Percentiles rank a stretch among this genome's conserved stretches.
Evolutionary conservation across 495 filamentous ascomycete genomes (phyloP).

Genomic region (Daldinia decipiens): DNA sequence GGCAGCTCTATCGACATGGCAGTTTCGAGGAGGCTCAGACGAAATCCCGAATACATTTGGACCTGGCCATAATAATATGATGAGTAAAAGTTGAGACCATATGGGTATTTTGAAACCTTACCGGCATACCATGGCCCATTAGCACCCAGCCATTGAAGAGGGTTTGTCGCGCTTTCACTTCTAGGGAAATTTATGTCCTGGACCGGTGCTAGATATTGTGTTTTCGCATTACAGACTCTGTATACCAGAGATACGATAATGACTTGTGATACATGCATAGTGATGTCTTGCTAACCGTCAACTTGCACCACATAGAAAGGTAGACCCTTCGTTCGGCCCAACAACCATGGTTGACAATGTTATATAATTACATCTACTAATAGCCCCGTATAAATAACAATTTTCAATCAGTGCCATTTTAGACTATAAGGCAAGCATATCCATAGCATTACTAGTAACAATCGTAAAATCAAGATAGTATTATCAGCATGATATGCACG

Average conservation of each 20-base stretch:
- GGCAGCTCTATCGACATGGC: slow-evolving; percentile 64
- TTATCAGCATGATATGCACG: slow-evolving; percentile 18
- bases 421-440: slow-evolving; percentile 1
- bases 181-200: slow-evolving; percentile 55
- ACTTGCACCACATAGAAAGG: background rate
- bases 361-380: background rate
- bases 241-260: background rate
- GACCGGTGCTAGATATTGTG: slow-evolving; percentile 47
- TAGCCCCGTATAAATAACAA: background rate
- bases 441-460: background rate
- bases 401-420: background rate
- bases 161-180: slow-evolving; percentile 49
- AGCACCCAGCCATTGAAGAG: slow-evolving; percentile 61
- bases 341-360: background rate
- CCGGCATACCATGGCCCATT: slow-evolving; percentile 66
- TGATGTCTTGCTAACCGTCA: background rate
- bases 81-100: background rate
- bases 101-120: slow-evolving; percentile 14
- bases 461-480: background rate
- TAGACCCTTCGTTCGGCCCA: background rate
- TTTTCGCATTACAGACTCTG: slow-evolving; percentile 2
- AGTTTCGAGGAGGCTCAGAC: slow-evolving; percentile 59
- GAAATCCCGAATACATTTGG: slow-evolving; percentile 65
- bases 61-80: slow-evolving; percentile 39
- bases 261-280: slow-evolving; percentile 18